phyloP scores from a whole-genome alignment of 2,329 filamentous ascomycete genomes.

The Ophiostoma quercus region DNA sequence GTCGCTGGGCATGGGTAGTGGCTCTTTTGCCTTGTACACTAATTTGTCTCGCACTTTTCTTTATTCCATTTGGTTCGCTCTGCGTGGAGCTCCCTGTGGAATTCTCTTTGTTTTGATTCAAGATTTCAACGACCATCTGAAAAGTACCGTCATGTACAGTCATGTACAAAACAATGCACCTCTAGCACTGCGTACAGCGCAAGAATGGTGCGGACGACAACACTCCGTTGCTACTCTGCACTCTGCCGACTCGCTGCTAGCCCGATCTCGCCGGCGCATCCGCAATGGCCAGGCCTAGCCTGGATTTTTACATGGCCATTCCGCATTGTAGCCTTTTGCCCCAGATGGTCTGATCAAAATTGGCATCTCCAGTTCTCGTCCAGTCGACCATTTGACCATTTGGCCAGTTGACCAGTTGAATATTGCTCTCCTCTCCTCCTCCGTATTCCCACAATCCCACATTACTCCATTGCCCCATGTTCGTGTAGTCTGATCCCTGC shows the following conservation, averaged over 20 bases:
- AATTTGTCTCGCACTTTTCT: not conserved
- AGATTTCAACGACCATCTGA: not conserved
- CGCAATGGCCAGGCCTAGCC: constrained; percentile 2
- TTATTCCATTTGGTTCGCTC: not conserved
- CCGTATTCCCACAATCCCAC: not conserved
- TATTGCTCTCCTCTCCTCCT: not conserved
- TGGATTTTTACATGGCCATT: constrained; percentile 2
- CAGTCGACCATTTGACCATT: not conserved
- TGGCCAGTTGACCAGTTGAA: not conserved
- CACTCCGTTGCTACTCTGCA: not conserved
- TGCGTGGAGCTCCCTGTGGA: not conserved
- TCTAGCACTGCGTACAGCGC: not conserved
- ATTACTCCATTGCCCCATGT: not conserved
- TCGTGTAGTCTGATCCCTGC: not conserved
- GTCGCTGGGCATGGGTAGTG: not conserved
- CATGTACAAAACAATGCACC: not conserved
- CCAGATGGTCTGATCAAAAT: constrained; percentile 8
- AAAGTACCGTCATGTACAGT: not conserved
- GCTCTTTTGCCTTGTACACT: not conserved
- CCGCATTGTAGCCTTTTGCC: not conserved
- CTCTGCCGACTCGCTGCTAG: not conserved
- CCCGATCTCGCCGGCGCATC: not conserved
- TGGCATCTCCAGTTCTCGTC: not conserved
- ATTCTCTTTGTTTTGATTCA: constrained; percentile 3
- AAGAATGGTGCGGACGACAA: not conserved